These are phyloP conservation scores for Apophysomyces variabilis DNA, from an alignment of 371 early-diverging fungal genomes.

Conservation along the genomic window DNA sequence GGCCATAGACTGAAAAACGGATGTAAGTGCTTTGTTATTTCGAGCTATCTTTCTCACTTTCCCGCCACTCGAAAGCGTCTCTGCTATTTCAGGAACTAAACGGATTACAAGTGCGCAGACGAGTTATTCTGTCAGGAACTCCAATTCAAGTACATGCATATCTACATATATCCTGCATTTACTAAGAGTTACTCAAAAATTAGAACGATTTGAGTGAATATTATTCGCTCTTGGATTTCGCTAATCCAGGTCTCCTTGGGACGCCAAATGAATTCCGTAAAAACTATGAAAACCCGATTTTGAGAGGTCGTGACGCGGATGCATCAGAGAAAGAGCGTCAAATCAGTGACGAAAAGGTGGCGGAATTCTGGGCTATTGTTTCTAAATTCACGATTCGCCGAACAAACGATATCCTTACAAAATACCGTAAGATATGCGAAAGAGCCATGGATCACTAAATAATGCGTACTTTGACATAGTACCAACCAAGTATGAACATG, in stretches of 20 bases:
- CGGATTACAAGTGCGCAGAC: slow-evolving; percentile 78
- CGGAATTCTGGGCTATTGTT: slow-evolving; percentile 84
- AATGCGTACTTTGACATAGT: slow-evolving; percentile 50
- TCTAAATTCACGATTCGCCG: slow-evolving; percentile 95
- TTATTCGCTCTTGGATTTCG: slow-evolving; percentile 92
- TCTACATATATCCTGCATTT: not conserved
- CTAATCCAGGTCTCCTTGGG: slow-evolving; percentile 96
- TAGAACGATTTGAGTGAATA: slow-evolving; percentile 96
- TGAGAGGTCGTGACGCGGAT: slow-evolving; percentile 92
- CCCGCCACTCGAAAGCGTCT: slow-evolving; percentile 52
- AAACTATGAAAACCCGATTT: slow-evolving; percentile 90
- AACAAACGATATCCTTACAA: slow-evolving; percentile 92
- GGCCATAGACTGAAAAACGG: slow-evolving; percentile 97
- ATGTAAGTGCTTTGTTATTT: slow-evolving; percentile 24
- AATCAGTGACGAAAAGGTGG: slow-evolving; percentile 83
- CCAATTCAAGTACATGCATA: slow-evolving; percentile 82
- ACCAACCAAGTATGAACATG: slow-evolving; percentile 95
- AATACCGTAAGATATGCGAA: slow-evolving; percentile 74
- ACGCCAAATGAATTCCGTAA: slow-evolving; percentile 88
- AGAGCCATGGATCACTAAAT: not conserved
- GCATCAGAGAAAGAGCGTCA: slow-evolving; percentile 85
- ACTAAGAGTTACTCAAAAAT: not conserved
- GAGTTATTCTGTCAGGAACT: slow-evolving; percentile 96
- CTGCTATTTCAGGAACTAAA: slow-evolving; percentile 89
- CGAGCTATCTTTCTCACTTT: not conserved